Evolutionary conservation across 495 filamentous ascomycete species (phyloP), one percentile per base, ranked within the genome.

Genomic region (Melanomma pulvis-pyrius): DNA sequence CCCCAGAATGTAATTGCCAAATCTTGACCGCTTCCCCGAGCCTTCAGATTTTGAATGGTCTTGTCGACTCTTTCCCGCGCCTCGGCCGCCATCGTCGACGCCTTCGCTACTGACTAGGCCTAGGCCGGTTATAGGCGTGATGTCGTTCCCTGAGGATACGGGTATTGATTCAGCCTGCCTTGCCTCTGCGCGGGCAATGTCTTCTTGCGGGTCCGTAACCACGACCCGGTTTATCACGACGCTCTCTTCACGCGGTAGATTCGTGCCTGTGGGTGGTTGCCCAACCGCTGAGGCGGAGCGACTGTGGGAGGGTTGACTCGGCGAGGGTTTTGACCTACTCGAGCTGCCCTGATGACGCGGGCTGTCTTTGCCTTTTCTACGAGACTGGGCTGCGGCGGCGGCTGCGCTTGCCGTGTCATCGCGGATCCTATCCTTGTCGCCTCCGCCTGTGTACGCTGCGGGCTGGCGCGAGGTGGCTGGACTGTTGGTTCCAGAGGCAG

Each of bases 1-100:
- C 4, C 94, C 94, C 9, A 99, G 82, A 61, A 94, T 91, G 74
- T 97, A 99, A 26, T 96, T 91, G 39, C 94, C 96, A 74, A 98
- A 98, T 15, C 87, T 90, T 22, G 87, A 92, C 63, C 92, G 91
- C 79, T 96, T 98, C 41, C 77, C 71, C 17, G 78, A 75, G 41
- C 72, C 63, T 51, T 85, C 81, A 12, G 80, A 79, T 11, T 79
- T 80, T 15, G 82, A 81, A 77, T 93, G 89, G 71, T 96, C 92
- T 68, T 96, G 91, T 30, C 92, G 85, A 69, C 89, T 92, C 59
- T 88, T 84, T 51, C 82, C 81, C 17, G 82, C 83, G 25, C 83
- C 83, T 25, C 86, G 84, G 44, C 76, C 77, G 47, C 84, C 84
- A 67, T 92, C 89, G 17, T 87, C 83, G n/a, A 83, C 77, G 36